These are phyloP conservation scores for Puccinia coronata DNA, from an alignment of 1,284 basidiomycete genomes.

Conservation along the genomic window DNA sequence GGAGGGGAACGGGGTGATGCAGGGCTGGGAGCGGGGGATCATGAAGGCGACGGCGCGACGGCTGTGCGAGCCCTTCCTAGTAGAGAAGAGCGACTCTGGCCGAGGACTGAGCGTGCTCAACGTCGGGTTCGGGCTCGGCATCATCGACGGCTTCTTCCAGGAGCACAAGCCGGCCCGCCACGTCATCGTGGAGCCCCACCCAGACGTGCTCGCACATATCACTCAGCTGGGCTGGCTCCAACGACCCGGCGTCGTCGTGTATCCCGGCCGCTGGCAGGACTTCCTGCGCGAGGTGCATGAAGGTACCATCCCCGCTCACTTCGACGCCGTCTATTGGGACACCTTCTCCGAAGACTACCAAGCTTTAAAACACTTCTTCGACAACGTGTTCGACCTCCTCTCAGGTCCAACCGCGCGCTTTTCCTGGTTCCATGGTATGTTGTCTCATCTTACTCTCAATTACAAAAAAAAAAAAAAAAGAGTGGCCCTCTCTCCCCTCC, in stretches of 20 bases:
- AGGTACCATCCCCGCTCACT: constrained; percentile 8
- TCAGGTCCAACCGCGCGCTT: constrained; percentile 29
- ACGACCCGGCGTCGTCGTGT: constrained; percentile 73
- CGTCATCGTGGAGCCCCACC: constrained; percentile 92
- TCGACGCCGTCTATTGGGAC: constrained; percentile 48
- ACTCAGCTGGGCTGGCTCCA: constrained; percentile 73
- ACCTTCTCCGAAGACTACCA: constrained; percentile 48
- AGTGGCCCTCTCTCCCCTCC: neutral
- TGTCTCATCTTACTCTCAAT: no score
- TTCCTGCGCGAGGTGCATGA: constrained; percentile 11
- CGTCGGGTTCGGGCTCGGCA: constrained; percentile 42
- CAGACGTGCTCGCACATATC: constrained; percentile 82
- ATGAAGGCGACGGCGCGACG: constrained; percentile 22
- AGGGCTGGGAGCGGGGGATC: constrained; percentile 41
- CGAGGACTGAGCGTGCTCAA: constrained; percentile 25
- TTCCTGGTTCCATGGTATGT: constrained; percentile 49
- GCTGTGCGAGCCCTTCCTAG: neutral
- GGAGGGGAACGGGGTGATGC: constrained; percentile 48
- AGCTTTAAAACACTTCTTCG: constrained; percentile 18
- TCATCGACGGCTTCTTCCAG: constrained; percentile 40
- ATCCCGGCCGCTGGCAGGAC: constrained; percentile 93
- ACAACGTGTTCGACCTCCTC: constrained; percentile 31
- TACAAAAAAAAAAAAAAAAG: neutral
- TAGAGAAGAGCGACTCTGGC: neutral
- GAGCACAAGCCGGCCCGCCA: constrained; percentile 66